Conservation (phyloP, 2,329 filamentous ascomycete species). For the Fusarium graminum region DNA sequence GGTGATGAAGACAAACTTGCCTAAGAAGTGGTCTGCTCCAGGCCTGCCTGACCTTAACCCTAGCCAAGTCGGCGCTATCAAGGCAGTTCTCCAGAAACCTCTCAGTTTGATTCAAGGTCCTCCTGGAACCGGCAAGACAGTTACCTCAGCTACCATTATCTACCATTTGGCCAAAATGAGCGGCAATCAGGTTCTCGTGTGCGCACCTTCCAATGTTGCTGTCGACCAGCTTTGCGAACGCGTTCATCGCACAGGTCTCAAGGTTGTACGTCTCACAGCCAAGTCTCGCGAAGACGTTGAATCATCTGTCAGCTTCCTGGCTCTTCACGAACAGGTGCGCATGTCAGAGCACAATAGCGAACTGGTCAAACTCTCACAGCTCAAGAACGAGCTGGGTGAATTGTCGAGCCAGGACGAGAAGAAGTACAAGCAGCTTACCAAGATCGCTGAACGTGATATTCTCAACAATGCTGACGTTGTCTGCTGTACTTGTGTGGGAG, state of each 20-base stretch:
- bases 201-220: constrained; percentile 97
- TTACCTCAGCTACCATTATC: constrained; percentile 98
- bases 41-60: constrained; percentile 94
- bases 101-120: constrained; percentile 96
- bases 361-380: constrained; percentile 88
- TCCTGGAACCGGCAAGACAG: constrained; percentile 97
- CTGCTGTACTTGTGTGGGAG: constrained; percentile 98
- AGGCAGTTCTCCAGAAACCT: constrained; percentile 92
- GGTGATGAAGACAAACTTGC: constrained; percentile 94
- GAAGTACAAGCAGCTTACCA: constrained; percentile 96
- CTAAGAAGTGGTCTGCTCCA: constrained; percentile 96
- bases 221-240: constrained; percentile 98
- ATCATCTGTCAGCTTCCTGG: constrained; percentile 95
- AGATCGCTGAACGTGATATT: constrained; percentile 94
- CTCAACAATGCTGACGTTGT: constrained; percentile 96
- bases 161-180: constrained; percentile 97
- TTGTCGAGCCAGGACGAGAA: constrained; percentile 97
- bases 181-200: constrained; percentile 93
- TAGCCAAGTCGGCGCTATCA: constrained; percentile 96
- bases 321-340: constrained; percentile 95
- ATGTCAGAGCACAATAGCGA: constrained; percentile 98
- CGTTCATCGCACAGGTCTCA: constrained; percentile 92
- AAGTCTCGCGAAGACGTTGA: constrained; percentile 99
- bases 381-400: constrained; percentile 93
- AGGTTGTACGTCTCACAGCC: constrained; percentile 97